Conservation (phyloP, 2,329 filamentous ascomycete genomes). For the Phialophora chinensis region DNA sequence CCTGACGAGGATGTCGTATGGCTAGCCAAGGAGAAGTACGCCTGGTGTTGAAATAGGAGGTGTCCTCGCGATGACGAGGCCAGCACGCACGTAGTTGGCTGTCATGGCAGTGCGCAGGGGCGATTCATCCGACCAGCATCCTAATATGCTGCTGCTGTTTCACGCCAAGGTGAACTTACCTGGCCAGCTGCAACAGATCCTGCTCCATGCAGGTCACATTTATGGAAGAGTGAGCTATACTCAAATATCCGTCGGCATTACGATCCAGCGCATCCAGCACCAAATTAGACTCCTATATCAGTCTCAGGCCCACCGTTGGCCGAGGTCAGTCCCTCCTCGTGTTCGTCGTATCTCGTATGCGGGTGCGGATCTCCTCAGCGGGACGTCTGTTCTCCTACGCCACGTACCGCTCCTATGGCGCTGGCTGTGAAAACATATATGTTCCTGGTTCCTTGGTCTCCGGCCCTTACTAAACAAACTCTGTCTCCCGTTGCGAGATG, state of each 20-base stretch:
- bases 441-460: not conserved
- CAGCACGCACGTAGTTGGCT: not conserved
- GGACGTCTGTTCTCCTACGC: not conserved
- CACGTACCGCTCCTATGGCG: not conserved
- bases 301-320: not conserved
- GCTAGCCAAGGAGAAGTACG: slow-evolving; percentile 57
- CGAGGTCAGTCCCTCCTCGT: not conserved
- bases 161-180: not conserved
- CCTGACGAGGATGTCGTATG: slow-evolving; percentile 52
- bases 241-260: not conserved
- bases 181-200: not conserved
- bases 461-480: not conserved
- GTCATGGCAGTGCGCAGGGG: not conserved
- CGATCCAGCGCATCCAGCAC: not conserved
- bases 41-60: slow-evolving; percentile 50
- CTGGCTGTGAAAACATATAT: not conserved
- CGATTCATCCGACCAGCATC: not conserved
- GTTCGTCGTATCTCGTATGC: not conserved
- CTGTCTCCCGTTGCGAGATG: not conserved
- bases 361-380: not conserved
- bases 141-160: not conserved
- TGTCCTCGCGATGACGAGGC: not conserved
- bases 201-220: not conserved
- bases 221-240: not conserved
- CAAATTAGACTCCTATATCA: not conserved